Conservation (phyloP, 2,329 filamentous ascomycete genomes). For the Trichoderma sp. region DNA sequence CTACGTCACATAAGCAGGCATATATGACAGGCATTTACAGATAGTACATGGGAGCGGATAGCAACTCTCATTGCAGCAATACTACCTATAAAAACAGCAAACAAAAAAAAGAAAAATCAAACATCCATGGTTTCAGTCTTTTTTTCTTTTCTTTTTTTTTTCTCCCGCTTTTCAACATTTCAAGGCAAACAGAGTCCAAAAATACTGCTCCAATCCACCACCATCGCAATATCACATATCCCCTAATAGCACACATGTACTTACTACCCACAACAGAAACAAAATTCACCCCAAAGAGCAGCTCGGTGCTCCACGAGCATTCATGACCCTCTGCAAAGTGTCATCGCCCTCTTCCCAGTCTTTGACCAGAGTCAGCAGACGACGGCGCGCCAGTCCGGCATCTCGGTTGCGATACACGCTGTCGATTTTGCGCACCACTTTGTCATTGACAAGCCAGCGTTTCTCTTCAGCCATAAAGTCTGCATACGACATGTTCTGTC, state of each 20-base stretch:
- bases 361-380: slow-evolving; percentile 36
- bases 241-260: neutral
- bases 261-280: neutral
- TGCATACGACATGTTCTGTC: slow-evolving; percentile 30
- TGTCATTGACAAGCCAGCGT: slow-evolving; percentile 41
- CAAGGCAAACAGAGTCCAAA: neutral
- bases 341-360: slow-evolving; percentile 41
- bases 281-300: neutral
- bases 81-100: neutral
- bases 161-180: neutral
- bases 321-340: slow-evolving; percentile 37
- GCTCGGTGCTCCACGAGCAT: slow-evolving; percentile 20
- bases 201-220: neutral
- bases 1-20: neutral
- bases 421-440: slow-evolving; percentile 42
- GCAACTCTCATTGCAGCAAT: neutral
- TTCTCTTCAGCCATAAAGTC: slow-evolving; percentile 37
- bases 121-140: neutral
- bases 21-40: neutral
- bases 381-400: slow-evolving; percentile 35
- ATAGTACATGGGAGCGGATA: too few species aligned
- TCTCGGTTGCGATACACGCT: slow-evolving; percentile 44
- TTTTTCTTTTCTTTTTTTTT: neutral
- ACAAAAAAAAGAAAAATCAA: neutral
- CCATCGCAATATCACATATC: neutral